phyloP scores from a whole-genome alignment of 2,329 filamentous ascomycete genomes.

The Cladosporium velox region DNA sequence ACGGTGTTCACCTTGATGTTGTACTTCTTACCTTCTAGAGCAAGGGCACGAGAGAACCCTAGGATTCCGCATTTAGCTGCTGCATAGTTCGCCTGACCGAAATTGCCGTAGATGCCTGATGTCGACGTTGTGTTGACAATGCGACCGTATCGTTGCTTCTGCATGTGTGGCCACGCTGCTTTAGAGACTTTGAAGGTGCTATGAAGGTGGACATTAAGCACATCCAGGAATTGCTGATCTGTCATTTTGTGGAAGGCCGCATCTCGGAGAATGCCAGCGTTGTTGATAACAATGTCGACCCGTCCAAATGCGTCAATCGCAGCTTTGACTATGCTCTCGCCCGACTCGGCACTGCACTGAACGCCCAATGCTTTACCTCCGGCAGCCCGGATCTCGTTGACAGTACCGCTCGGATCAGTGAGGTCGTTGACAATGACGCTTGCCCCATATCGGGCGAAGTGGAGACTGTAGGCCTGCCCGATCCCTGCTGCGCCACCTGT shows the following conservation, averaged over 20 bases:
- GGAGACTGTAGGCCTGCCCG: constrained; percentile 84
- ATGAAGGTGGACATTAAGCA: constrained; percentile 87
- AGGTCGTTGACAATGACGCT: constrained; percentile 94
- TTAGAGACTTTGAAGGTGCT: constrained; percentile 97
- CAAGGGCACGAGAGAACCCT: constrained; percentile 89
- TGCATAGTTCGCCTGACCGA: constrained; percentile 96
- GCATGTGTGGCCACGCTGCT: constrained; percentile 95
- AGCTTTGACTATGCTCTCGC: constrained; percentile 84
- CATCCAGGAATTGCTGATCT: constrained; percentile 87
- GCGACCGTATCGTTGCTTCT: constrained; percentile 98
- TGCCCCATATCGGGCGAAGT: constrained; percentile 81
- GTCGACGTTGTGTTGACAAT: constrained; percentile 97
- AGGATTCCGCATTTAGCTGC: constrained; percentile 75
- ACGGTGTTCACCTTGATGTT: constrained; percentile 99
- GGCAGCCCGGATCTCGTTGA: constrained; percentile 85
- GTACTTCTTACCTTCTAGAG: constrained; percentile 91
- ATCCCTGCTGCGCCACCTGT: constrained; percentile 90
- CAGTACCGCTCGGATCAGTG: constrained; percentile 85
- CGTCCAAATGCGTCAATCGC: constrained; percentile 93
- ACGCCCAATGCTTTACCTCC: constrained; percentile 90
- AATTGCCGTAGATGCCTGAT: constrained; percentile 98
- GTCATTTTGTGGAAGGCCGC: constrained; percentile 99
- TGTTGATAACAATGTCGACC: constrained; percentile 95
- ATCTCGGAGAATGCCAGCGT: constrained; percentile 94
- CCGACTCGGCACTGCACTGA: constrained; percentile 91